Percentiles rank a stretch among this genome's conserved stretches.
These are phyloP conservation scores for Aspergillus egyptiacus DNA, from an alignment of 495 filamentous ascomycete genomes.

Conservation along the genomic window DNA sequence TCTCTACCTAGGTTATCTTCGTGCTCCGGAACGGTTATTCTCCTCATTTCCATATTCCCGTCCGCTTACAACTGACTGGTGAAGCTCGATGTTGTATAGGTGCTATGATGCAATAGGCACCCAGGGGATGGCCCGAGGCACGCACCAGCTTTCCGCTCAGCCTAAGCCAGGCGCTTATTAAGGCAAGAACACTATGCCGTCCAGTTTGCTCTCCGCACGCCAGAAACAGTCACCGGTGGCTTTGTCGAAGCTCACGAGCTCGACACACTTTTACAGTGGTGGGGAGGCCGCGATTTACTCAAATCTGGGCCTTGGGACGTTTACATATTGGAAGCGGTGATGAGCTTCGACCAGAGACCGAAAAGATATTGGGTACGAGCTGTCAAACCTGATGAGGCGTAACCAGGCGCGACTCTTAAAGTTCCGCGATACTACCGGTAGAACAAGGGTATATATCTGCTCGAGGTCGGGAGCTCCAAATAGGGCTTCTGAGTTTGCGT, in stretches of 20 bases:
- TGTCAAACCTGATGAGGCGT: no score
- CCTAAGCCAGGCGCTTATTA: constrained; percentile 4
- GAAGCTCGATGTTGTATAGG: neutral
- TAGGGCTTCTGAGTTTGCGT: no score
- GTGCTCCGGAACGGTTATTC: constrained; percentile 2
- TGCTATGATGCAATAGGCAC: constrained; percentile 13
- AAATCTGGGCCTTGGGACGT: neutral
- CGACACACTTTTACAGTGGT: constrained; percentile 13
- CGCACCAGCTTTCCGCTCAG: constrained; percentile 11
- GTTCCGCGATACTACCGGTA: no score
- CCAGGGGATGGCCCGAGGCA: constrained; percentile 14
- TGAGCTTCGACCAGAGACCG: neutral
- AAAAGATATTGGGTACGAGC: no score
- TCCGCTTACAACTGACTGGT: constrained; percentile 6
- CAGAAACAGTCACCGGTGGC: constrained; percentile 23
- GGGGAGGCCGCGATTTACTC: neutral
- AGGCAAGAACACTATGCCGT: neutral
- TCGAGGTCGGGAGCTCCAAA: no score
- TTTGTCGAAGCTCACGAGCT: constrained; percentile 17
- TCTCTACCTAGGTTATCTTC: constrained; percentile 21
- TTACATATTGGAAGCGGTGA: neutral
- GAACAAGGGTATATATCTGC: no score
- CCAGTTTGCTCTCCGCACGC: constrained; percentile 8
- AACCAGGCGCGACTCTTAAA: no score
- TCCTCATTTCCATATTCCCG: neutral